These are phyloP conservation scores for Thymus mandschuricus DNA, from an alignment of 257 asterid genomes.

Conservation along the genomic window DNA sequence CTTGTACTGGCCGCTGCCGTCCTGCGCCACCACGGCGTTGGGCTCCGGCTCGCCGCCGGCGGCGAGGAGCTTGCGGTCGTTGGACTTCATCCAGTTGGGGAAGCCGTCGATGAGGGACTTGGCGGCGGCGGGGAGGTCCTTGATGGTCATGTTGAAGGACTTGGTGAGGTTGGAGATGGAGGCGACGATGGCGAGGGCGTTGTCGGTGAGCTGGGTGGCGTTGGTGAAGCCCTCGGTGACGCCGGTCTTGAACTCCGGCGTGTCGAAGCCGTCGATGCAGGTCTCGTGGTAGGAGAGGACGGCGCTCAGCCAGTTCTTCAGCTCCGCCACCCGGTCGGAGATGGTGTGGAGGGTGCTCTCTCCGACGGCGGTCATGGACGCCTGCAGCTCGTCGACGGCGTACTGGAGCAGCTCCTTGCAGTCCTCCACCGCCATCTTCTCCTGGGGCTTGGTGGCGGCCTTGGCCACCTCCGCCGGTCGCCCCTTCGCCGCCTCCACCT, in stretches of 20 bases:
- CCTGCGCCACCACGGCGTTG: slow-evolving; percentile 49
- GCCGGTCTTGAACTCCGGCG: slow-evolving; percentile 29
- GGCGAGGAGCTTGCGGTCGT: slow-evolving; percentile 42
- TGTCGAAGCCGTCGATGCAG: slow-evolving; percentile 46
- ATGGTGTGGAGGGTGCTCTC: slow-evolving; percentile 34
- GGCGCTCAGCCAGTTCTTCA: slow-evolving; percentile 55
- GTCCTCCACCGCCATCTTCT: slow-evolving; percentile 53
- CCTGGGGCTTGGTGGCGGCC: slow-evolving; percentile 37
- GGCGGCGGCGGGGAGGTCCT: background rate
- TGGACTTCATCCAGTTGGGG: slow-evolving; percentile 43
- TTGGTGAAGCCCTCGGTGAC: slow-evolving; percentile 31
- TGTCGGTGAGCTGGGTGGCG: slow-evolving; percentile 45
- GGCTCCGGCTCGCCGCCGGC: slow-evolving; percentile 27
- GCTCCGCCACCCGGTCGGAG: slow-evolving; percentile 34
- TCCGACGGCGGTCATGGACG: slow-evolving; percentile 39
- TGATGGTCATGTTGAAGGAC: slow-evolving; percentile 33
- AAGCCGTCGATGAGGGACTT: slow-evolving; percentile 16
- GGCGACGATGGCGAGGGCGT: slow-evolving; percentile 47
- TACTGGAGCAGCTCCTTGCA: slow-evolving; percentile 46
- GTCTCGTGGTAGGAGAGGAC: slow-evolving; percentile 48
- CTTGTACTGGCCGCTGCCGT: slow-evolving; percentile 43
- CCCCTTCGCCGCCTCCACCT: slow-evolving; percentile 35
- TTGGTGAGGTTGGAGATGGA: slow-evolving; percentile 32
- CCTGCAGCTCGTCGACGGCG: slow-evolving; percentile 53
- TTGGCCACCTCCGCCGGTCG: slow-evolving; percentile 28